These are phyloP conservation scores for Backusella macrospora DNA, from an alignment of 192 early-diverging fungal genomes.

Conservation along the genomic window DNA sequence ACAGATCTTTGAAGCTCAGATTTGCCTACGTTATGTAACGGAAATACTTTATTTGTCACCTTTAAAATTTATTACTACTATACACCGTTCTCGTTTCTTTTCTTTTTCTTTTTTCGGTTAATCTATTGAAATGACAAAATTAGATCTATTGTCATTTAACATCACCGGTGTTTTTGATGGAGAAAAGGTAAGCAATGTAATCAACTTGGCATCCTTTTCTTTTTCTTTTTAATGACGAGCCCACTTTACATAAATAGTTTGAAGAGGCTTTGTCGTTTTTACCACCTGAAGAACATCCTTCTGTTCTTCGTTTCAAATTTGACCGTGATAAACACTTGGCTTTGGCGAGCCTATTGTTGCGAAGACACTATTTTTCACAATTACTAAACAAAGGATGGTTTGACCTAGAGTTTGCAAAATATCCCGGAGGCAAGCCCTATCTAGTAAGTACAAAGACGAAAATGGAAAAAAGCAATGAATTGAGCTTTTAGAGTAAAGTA, in stretches of 20 bases:
- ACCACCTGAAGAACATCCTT: constrained; percentile 23
- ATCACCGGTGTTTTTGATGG: constrained; percentile 8
- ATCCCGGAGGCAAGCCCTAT: constrained; percentile 13
- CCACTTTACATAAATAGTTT: constrained; percentile 11
- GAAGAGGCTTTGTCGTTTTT: constrained; percentile 19
- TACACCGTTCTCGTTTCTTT: neutral
- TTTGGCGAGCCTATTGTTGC: constrained; percentile 14
- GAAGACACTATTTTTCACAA: constrained; percentile 21
- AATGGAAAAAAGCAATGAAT: neutral
- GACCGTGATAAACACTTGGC: constrained; percentile 19
- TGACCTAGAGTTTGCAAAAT: constrained; percentile 12
- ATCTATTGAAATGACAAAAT: neutral
- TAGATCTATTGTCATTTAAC: constrained; percentile 18
- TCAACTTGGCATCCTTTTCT: neutral
- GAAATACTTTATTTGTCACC: neutral
- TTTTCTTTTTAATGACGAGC: neutral
- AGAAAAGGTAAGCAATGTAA: neutral
- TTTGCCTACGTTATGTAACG: neutral
- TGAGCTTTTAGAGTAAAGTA: neutral
- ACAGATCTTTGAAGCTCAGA: neutral
- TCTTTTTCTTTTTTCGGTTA: neutral
- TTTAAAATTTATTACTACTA: neutral
- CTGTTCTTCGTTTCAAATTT: constrained; percentile 24
- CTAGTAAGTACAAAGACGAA: constrained; percentile 12
- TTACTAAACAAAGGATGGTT: constrained; percentile 10